Percentiles rank a stretch among this genome's conserved stretches.
Evolutionary conservation across 352 stramenopile species (phyloP).

Genomic region (Globisporangium polare): DNA sequence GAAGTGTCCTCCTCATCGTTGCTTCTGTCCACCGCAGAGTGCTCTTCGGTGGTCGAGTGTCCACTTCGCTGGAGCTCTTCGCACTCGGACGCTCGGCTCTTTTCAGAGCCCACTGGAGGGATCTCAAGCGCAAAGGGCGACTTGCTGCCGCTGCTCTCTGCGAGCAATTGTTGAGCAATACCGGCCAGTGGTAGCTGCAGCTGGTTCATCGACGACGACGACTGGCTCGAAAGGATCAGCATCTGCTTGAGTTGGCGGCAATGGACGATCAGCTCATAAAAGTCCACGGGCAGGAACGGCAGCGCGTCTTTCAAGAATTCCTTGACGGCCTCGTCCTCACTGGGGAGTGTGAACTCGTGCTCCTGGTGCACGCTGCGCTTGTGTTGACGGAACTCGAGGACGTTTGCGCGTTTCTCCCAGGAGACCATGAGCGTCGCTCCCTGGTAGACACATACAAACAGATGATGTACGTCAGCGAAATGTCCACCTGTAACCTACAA

Average conservation of each 20-base stretch:
- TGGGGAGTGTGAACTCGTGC: constrained; percentile 42
- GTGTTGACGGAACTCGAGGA: constrained; percentile 67
- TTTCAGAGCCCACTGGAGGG: background rate
- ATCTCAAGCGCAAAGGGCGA: constrained; percentile 4
- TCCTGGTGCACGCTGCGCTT: constrained; percentile 56
- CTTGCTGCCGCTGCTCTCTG: background rate
- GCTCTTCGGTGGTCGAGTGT: constrained; percentile 12
- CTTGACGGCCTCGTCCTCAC: constrained; percentile 54
- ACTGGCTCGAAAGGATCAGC: constrained; percentile 15
- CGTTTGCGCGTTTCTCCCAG: constrained; percentile 30
- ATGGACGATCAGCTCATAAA: constrained; percentile 65
- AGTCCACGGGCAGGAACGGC: constrained; percentile 74
- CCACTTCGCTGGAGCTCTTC: constrained; percentile 10
- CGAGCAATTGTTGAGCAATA: background rate
- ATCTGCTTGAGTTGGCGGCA: constrained; percentile 44
- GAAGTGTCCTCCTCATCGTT: background rate
- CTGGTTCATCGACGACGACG: constrained; percentile 14
- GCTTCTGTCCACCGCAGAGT: constrained; percentile 4
- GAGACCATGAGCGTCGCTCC: constrained; percentile 68
- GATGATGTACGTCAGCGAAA: background rate
- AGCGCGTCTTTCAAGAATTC: constrained; percentile 51
- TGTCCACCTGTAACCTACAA: background rate
- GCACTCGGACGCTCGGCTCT: constrained; percentile 7
- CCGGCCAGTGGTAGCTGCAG: background rate
- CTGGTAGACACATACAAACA: constrained; percentile 7